These are phyloP conservation scores for Pichia sporocuriosa DNA, from an alignment of 805 yeast genomes.

Conservation along the genomic window DNA sequence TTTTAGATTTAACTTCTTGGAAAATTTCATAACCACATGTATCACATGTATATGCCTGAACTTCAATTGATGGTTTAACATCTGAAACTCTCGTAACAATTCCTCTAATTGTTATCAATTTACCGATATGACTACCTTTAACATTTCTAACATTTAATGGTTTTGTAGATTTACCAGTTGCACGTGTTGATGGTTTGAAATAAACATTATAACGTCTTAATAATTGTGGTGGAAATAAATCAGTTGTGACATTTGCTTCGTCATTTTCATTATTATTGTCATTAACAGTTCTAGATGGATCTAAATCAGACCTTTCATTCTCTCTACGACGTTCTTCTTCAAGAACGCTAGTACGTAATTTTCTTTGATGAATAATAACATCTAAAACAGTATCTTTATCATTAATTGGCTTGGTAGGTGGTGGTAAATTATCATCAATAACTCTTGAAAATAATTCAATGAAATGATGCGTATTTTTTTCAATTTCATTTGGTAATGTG, in stretches of 20 bases:
- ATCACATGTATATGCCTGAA: constrained; percentile 95
- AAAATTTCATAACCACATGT: constrained; percentile 94
- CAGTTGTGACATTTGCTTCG: constrained; percentile 27
- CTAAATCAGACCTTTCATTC: constrained; percentile 37
- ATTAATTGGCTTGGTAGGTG: constrained; percentile 71
- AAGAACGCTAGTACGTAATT: constrained; percentile 68
- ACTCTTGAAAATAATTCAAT: constrained; percentile 68
- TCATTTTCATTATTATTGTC: constrained; percentile 14
- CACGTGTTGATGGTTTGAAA: constrained; percentile 65
- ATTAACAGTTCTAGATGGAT: constrained; percentile 12
- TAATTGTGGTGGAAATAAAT: constrained; percentile 75
- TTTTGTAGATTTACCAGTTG: constrained; percentile 36
- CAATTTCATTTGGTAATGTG: constrained; percentile 48
- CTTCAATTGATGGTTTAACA: constrained; percentile 86
- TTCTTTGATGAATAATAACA: constrained; percentile 86
- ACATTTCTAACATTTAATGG: constrained; percentile 86
- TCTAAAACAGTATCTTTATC: constrained; percentile 89
- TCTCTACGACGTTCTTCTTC: constrained; percentile 64
- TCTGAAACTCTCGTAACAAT: constrained; percentile 93
- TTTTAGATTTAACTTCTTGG: constrained; percentile 83
- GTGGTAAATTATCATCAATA: constrained; percentile 79
- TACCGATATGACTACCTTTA: constrained; percentile 77
- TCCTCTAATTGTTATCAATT: constrained; percentile 84
- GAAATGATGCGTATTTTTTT: constrained; percentile 72
- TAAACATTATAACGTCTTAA: constrained; percentile 83